A percentile compares a stretch with the other conserved stretches of the same genome.
Evolutionary conservation across 2,329 filamentous ascomycete species (phyloP).

Genomic region (Penicillium capsulatum): DNA sequence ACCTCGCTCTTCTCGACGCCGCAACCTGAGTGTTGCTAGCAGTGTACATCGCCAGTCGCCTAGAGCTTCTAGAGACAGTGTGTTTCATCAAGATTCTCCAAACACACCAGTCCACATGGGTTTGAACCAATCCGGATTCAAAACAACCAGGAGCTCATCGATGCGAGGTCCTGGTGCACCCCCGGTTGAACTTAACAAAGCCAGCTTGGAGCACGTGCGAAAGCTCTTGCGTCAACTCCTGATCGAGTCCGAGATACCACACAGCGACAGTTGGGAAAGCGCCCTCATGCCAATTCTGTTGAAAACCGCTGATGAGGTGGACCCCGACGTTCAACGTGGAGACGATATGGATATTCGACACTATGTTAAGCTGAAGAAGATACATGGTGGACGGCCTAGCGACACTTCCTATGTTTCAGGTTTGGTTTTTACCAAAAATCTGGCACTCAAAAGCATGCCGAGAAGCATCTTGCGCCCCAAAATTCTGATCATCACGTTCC

Average conservation of each 20-base stretch:
- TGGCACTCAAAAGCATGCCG: conserved; percentile 94
- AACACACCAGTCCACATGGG: conserved; percentile 43
- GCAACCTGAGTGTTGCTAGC: conserved; percentile 82
- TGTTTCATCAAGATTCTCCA: conserved; percentile 35
- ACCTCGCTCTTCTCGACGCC: conserved; percentile 62
- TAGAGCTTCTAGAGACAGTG: conserved; percentile 58
- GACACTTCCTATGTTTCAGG: conserved; percentile 97
- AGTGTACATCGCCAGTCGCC: conserved; percentile 70
- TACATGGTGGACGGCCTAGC: conserved; percentile 80
- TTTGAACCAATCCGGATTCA: conserved; percentile 39
- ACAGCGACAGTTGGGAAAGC: conserved; percentile 77
- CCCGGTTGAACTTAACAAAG: conserved; percentile 77
- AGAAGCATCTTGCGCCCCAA: conserved; percentile 77
- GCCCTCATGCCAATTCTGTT: conserved; percentile 85
- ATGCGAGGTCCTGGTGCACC: conserved; percentile 71
- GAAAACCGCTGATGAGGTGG: conserved; percentile 87
- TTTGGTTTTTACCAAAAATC: conserved; percentile 94
- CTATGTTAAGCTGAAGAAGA: conserved; percentile 96
- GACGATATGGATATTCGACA: conserved; percentile 97
- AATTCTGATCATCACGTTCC: conserved; percentile 89
- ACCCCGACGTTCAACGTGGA: conserved; percentile 81
- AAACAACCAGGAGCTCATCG: conserved; percentile 73
- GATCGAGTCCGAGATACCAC: conserved; percentile 68
- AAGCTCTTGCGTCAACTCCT: conserved; percentile 80
- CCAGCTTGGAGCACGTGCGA: conserved; percentile 82